Percentiles rank a stretch among this genome's conserved stretches.
phyloP scores from a whole-genome alignment of 2,329 filamentous ascomycete species.

The Aspergillus vadensis region DNA sequence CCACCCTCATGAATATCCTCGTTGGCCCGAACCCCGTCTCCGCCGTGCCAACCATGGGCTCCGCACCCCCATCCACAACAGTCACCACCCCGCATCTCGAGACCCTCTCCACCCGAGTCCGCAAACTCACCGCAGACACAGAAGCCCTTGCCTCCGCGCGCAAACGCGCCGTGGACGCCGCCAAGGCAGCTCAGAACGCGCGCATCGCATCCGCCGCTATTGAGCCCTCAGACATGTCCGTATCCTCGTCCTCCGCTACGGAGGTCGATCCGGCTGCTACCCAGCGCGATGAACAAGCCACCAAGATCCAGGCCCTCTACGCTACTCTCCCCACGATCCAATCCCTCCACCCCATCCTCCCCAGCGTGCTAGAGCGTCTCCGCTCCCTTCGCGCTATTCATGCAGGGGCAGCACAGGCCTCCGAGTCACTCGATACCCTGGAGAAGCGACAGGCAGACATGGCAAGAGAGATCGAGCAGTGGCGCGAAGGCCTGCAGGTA shows the following conservation, averaged over 20 bases:
- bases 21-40: constrained; percentile 37
- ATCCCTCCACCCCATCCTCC: constrained; percentile 78
- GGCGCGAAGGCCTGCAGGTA: constrained; percentile 77
- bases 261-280: constrained; percentile 55
- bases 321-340: constrained; percentile 87
- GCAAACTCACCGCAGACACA: constrained; percentile 48
- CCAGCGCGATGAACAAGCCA: constrained; percentile 64
- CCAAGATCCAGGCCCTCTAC: constrained; percentile 91
- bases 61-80: constrained; percentile 26
- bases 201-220: constrained; percentile 37
- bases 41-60: constrained; percentile 24
- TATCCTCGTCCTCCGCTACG: constrained; percentile 46
- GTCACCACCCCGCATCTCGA: constrained; percentile 47
- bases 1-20: constrained; percentile 62
- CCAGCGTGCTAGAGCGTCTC: constrained; percentile 80
- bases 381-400: constrained; percentile 83
- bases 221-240: constrained; percentile 31
- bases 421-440: constrained; percentile 72
- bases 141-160: constrained; percentile 47
- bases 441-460: constrained; percentile 81
- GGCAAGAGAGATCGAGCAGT: constrained; percentile 79
- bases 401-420: constrained; percentile 79
- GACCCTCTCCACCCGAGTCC: constrained; percentile 45
- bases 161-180: constrained; percentile 45
- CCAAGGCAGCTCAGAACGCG: constrained; percentile 44